Base-by-base conservation (phyloP, 805 yeast species). In the Kuraishia piskuri region DNA sequence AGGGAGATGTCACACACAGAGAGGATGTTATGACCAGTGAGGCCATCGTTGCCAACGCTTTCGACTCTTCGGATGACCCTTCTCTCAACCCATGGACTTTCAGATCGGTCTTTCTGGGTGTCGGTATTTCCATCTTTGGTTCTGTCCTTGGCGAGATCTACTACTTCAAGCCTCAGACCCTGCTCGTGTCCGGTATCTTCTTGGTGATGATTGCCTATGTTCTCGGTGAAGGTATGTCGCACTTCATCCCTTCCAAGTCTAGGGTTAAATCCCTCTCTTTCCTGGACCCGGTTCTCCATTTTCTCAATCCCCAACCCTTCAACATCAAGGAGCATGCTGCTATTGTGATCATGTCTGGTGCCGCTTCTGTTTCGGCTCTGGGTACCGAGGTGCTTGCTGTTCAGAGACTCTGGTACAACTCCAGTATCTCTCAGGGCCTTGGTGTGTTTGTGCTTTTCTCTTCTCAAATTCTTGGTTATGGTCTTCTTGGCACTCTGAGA, bases 381-480 rank as follows among this genome's bases (percentile, higher is more conserved):
- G 78, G 80, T 25, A 80, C 84, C 9, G 83, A 83, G 61, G 75
- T 82, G 54, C 69, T 82, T 46, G 67, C 79, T 25, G 77, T 85
- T 3, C 72, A 69, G 54, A 73, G 73, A 61, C 70, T 65, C 54
- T 81, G 76, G 67, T 80, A 80, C 66, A 62, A 65, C 25, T 61
- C 65, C 22, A 70, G 71, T 54, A 73, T 72, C 55, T 79, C 77
- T 44, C 69, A 76, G 68, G 88, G 88, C 19, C 82, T 78, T 56
- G 76, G 75, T 56, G 66, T 84, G 25, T 63, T 82, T 50, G 71
- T 81, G 47, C 71, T 75, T 48, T 62, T 80, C 51, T 74, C 86
- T 14, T 76, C 86, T 40, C 89, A 85, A 63, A 71, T 80, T 58
- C 71, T 86, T 51, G 90, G 91, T 12, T 81, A 82, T 57, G 84